Conservation (phyloP, 2,329 filamentous ascomycete genomes). For the Trichoderma guizhouense region DNA sequence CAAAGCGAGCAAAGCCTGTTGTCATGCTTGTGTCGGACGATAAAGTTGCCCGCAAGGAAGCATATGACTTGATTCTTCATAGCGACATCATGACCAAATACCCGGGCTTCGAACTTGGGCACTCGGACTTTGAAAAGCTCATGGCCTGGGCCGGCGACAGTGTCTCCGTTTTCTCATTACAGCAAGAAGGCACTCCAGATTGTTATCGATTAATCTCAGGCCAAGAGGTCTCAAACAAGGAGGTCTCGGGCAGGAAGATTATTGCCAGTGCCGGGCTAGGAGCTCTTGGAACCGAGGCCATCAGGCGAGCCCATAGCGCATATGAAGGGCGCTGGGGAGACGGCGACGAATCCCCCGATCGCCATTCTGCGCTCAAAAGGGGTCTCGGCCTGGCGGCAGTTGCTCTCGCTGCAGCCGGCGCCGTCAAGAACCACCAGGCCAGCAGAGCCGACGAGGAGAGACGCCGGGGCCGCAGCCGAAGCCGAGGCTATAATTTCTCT, state of each 20-base stretch:
- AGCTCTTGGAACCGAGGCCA: conserved; percentile 58
- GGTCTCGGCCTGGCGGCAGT: conserved; percentile 61
- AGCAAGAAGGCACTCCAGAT: not conserved
- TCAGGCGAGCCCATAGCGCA: conserved; percentile 57
- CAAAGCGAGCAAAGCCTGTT: not conserved
- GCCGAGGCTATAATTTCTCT: conserved; percentile 39
- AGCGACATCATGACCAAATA: not conserved
- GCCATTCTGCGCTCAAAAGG: conserved; percentile 53
- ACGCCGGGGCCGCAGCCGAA: conserved; percentile 53
- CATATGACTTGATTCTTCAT: not conserved
- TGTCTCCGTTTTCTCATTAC: not conserved
- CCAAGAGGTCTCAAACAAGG: not conserved
- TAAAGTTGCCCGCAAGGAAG: not conserved
- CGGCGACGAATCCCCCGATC: conserved; percentile 37
- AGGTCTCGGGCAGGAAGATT: conserved; percentile 48
- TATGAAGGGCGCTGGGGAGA: conserved; percentile 53
- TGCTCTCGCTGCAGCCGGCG: conserved; percentile 60
- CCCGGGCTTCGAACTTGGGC: not conserved
- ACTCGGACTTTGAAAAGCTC: not conserved
- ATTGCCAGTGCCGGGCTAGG: conserved; percentile 60
- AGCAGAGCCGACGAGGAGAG: conserved; percentile 44
- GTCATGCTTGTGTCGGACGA: not conserved
- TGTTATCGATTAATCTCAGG: not conserved
- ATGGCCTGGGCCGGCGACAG: not conserved
- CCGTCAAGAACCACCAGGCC: conserved; percentile 44